These are phyloP conservation scores for Dipteronia dyeriana DNA, from an alignment of 345 rosid species.

Conservation along the genomic window DNA sequence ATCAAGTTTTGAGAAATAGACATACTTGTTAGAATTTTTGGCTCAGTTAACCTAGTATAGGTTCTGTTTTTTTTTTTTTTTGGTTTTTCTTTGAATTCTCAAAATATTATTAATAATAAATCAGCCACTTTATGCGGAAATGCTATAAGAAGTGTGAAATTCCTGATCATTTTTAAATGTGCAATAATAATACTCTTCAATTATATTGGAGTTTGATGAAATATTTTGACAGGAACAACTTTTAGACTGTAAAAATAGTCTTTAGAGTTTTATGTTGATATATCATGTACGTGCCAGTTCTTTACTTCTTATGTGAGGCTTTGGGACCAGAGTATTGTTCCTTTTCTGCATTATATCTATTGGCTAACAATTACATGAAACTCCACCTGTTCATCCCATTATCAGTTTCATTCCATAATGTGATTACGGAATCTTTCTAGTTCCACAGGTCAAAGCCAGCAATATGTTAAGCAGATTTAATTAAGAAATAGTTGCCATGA, in stretches of 20 bases:
- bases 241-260: neutral
- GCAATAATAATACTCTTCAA: neutral
- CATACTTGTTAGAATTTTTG: neutral
- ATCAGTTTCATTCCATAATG: neutral
- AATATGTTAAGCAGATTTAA: neutral
- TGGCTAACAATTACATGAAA: neutral
- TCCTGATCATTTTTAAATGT: neutral
- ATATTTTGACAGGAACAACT: neutral
- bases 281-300: neutral
- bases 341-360: neutral
- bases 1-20: neutral
- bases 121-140: neutral
- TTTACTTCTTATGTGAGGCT: neutral
- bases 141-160: neutral
- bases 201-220: neutral
- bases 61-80: neutral
- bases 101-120: too few species aligned
- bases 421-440: neutral
- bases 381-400: neutral
- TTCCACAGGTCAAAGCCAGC: neutral
- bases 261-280: neutral
- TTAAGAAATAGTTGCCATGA: neutral
- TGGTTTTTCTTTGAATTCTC: neutral
- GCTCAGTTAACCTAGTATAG: neutral
- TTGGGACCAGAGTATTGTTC: neutral